Evolutionary conservation across 306 rosid genomes (phyloP), one percentile per base, ranked within the genome.

Genomic region (apple (Malus domestica)): DNA sequence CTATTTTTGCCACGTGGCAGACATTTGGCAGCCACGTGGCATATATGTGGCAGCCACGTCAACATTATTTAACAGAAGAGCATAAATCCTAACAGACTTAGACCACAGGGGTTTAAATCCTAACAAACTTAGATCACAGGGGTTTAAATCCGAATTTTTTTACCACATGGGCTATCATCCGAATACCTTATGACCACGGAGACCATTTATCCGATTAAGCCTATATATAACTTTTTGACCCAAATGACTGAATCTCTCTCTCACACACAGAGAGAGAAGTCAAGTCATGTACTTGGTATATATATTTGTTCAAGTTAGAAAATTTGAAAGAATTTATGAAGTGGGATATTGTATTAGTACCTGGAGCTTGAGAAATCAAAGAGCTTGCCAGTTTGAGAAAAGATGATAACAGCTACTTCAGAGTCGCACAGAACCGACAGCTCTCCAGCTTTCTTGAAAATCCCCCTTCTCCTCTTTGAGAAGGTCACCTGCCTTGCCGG

Each of bases 401-500:
- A 83, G 72, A 80, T 51, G 59, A 86, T 13, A 16, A 80, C 78
- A 4, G 87, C 85, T 33, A 78, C 80, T 32, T 86, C 84, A 51
- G 80, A 85, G 66, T 86, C 89, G 67, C 87, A 83, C 15, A 86
- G 83, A 60, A 86, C 81, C 7, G 89, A 80, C 19, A 86, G 78
- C 81, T 86, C 89, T 44, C 70, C 72, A 8, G 89, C 89, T 81
- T 86, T 83, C 81, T 83, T 86, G 51, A 86, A 61, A 40, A 86
- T 78, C 80, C 89, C 83, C 55, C 85, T 49, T 78, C 87, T 72
- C 35, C 87, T 83, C 83, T 86, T 86, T 4, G 89, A 86, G 58
- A 83, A 86, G 0, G 89, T 86, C 68, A 83, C 89, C 51, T 86
- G 87, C 79, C 89, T 83, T n/a, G 89, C 87, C 33, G 83, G 84